Conservation (phyloP, 805 yeast species). For the Kuraishia borneana region DNA sequence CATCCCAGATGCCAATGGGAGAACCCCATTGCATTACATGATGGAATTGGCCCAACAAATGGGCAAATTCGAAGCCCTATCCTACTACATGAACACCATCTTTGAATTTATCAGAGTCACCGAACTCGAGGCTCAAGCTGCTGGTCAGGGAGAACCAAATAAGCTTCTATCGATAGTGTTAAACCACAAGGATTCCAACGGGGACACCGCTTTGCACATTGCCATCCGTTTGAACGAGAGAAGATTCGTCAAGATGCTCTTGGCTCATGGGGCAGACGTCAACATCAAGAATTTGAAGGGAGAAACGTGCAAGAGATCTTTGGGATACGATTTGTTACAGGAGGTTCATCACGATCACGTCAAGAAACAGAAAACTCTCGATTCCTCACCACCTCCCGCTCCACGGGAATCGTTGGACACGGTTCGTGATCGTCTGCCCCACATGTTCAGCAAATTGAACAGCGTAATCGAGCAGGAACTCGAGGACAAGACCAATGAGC, state of each 20-base stretch:
- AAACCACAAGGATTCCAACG: slow-evolving; percentile 71
- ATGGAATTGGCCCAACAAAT: slow-evolving; percentile 34
- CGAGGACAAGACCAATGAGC: slow-evolving; percentile 3
- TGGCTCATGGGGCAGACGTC: slow-evolving; percentile 34
- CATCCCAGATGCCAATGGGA: slow-evolving; percentile 59
- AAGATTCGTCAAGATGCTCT: slow-evolving; percentile 27
- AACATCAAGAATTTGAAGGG: slow-evolving; percentile 5
- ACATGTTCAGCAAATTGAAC: slow-evolving; percentile 1
- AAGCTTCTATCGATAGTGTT: slow-evolving; percentile 43
- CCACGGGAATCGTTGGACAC: neutral
- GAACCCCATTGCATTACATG: slow-evolving; percentile 66
- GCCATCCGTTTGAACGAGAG: slow-evolving; percentile 50
- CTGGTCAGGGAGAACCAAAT: slow-evolving; percentile 16
- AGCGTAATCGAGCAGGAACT: slow-evolving; percentile 4
- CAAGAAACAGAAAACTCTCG: neutral
- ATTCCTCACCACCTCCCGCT: slow-evolving; percentile 1
- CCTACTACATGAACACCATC: slow-evolving; percentile 37
- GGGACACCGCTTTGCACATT: slow-evolving; percentile 79
- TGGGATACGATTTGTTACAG: slow-evolving; percentile 7
- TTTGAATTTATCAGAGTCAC: slow-evolving; percentile 15
- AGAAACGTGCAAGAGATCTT: slow-evolving; percentile 5
- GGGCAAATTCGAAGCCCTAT: slow-evolving; percentile 35
- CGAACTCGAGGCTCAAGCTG: slow-evolving; percentile 17
- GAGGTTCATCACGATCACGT: slow-evolving; percentile 6
- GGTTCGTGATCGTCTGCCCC: slow-evolving; percentile 1